A percentile compares a stretch with the other conserved stretches of the same genome.
Conservation (phyloP, 2,329 filamentous ascomycete genomes). For the Rutstroemia sp. region DNA sequence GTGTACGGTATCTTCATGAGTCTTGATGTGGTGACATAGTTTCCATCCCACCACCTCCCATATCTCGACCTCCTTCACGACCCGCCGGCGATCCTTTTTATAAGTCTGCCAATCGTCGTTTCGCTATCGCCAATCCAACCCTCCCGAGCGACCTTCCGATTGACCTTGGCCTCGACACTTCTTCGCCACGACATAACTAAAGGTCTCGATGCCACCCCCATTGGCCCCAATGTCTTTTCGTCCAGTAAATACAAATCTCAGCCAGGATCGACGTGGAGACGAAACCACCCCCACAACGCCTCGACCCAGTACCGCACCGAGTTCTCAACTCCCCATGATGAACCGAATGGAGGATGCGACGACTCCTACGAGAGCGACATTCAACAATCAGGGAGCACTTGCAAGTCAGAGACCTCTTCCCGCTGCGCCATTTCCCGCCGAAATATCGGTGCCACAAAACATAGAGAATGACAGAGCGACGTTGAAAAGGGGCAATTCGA, state of each 20-base stretch:
- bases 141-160: background rate
- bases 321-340: constrained; percentile 34
- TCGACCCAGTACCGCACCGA: constrained; percentile 35
- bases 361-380: constrained; percentile 57
- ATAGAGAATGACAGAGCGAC: constrained; percentile 27
- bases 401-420: constrained; percentile 48
- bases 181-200: constrained; percentile 19
- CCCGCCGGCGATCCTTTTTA: background rate
- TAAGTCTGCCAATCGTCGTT: background rate
- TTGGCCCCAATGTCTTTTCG: constrained; percentile 38
- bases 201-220: constrained; percentile 36
- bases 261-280: constrained; percentile 37
- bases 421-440: constrained; percentile 41
- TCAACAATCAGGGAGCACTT: constrained; percentile 32
- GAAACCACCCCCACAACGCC: constrained; percentile 50
- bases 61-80: background rate
- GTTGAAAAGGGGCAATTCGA: constrained; percentile 49
- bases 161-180: constrained; percentile 1
- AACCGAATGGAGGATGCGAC: constrained; percentile 40
- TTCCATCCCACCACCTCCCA: background rate
- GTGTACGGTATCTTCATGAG: no score
- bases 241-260: constrained; percentile 51
- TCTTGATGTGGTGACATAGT: constrained; percentile 9
- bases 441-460: constrained; percentile 39
- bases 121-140: background rate